Evolutionary conservation across 2,329 filamentous ascomycete genomes (phyloP).

Genomic region (Trichoderma hamatum): DNA sequence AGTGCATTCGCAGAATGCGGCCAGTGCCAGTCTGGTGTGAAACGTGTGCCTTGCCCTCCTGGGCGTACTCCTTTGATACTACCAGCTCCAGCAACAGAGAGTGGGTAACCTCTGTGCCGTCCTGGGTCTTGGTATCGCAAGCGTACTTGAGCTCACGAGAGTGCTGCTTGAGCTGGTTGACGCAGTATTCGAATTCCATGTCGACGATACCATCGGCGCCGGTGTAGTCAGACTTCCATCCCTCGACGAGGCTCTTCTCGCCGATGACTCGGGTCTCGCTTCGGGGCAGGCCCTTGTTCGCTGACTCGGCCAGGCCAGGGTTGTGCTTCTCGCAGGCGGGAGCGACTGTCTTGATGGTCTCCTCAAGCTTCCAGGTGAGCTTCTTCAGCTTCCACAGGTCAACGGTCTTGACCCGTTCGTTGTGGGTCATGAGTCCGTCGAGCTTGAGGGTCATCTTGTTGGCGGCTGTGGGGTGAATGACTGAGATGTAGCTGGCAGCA

Average conservation of each 20-base stretch:
- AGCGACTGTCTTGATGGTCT: conserved; percentile 77
- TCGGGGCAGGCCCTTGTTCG: conserved; percentile 70
- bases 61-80: conserved; percentile 85
- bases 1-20: conserved; percentile 89
- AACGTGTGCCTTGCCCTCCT: conserved; percentile 66
- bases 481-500: conserved; percentile 76
- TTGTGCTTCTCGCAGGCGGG: conserved; percentile 79
- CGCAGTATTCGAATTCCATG: conserved; percentile 72
- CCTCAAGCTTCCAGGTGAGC: conserved; percentile 90
- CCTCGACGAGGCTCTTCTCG: conserved; percentile 77
- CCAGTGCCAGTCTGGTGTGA: conserved; percentile 88
- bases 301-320: conserved; percentile 45
- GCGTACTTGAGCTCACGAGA: conserved; percentile 63
- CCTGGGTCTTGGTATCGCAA: conserved; percentile 75
- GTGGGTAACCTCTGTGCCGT: conserved; percentile 80
- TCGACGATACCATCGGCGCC: conserved; percentile 31
- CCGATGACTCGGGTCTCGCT: conserved; percentile 77
- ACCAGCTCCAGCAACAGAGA: conserved; percentile 90
- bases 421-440: conserved; percentile 77
- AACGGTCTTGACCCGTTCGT: conserved; percentile 70
- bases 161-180: conserved; percentile 45
- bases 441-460: conserved; percentile 80
- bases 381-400: conserved; percentile 86
- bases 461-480: conserved; percentile 83
- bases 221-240: conserved; percentile 79